A percentile compares a stretch with the other conserved stretches of the same genome.
Evolutionary conservation across 257 asterid species (phyloP).

Genomic region (Nicotiana otophora): DNA sequence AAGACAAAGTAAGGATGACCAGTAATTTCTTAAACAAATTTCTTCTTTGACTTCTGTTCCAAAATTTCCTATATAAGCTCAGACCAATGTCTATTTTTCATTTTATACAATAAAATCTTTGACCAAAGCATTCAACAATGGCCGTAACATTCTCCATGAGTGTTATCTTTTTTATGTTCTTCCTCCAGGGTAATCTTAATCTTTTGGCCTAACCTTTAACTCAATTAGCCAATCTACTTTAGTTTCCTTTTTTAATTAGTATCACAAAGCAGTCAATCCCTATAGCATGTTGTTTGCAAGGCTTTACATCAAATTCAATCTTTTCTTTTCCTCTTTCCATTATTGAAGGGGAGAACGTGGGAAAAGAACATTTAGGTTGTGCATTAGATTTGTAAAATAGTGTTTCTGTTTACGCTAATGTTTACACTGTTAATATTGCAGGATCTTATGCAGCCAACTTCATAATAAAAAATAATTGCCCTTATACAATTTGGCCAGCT

Average conservation of each 20-base stretch:
- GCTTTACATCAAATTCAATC: not conserved
- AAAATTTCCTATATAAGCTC: not conserved
- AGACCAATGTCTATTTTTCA: not conserved
- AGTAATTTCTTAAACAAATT: not conserved
- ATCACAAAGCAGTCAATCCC: no score
- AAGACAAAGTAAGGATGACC: not conserved
- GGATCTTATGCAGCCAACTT: slow-evolving; percentile 30
- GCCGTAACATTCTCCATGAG: not conserved
- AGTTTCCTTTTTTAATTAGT: no score
- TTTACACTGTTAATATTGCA: not conserved
- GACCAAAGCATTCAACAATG: not conserved
- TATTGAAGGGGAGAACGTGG: no score
- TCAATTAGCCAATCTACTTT: not conserved
- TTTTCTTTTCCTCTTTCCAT: not conserved
- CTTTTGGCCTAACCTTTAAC: not conserved
- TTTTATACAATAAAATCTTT: not conserved
- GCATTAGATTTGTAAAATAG: not conserved
- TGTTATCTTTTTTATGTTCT: not conserved
- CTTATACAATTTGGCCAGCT: slow-evolving; percentile 49
- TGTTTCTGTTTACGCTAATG: not conserved
- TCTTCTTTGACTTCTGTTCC: not conserved
- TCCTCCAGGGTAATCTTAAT: not conserved
- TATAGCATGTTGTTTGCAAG: not conserved
- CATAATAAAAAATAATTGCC: slow-evolving; percentile 39
- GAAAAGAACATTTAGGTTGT: no score